phyloP scores from a whole-genome alignment of 2,329 filamentous ascomycete genomes.

The Sclerotinia minor region DNA sequence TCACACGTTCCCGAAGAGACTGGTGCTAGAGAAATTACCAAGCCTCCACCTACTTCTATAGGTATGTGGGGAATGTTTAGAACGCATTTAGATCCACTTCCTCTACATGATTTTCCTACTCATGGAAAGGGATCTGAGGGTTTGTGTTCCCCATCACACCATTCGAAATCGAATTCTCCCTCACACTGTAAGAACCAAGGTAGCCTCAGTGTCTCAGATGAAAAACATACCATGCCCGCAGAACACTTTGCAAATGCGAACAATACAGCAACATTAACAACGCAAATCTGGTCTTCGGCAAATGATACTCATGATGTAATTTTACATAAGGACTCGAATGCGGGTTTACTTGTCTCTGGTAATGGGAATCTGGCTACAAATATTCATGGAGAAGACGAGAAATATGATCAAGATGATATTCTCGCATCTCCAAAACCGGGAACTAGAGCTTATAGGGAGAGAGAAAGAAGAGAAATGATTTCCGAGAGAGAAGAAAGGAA shows the following conservation, averaged over 20 bases:
- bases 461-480: conserved; percentile 26
- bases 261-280: not conserved
- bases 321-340: not conserved
- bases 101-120: not conserved
- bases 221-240: not conserved
- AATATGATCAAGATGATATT: not conserved
- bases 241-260: not conserved
- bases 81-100: conserved; percentile 1
- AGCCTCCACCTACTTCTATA: not conserved
- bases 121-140: not conserved
- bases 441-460: conserved; percentile 34
- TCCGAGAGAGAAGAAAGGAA: not conserved
- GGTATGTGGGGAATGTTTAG: not conserved
- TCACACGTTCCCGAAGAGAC: not conserved
- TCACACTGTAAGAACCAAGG: no score
- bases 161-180: not conserved
- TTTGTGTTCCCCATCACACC: no score
- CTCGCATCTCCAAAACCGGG: conserved; percentile 25
- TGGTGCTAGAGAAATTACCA: accelerated
- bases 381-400: not conserved
- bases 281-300: not conserved
- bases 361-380: no score
- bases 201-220: no score
- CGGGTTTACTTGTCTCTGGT: not conserved
- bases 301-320: not conserved